Base-by-base conservation (phyloP, 176 grass and related monocot genomes). In the Aegilops tauschii region DNA sequence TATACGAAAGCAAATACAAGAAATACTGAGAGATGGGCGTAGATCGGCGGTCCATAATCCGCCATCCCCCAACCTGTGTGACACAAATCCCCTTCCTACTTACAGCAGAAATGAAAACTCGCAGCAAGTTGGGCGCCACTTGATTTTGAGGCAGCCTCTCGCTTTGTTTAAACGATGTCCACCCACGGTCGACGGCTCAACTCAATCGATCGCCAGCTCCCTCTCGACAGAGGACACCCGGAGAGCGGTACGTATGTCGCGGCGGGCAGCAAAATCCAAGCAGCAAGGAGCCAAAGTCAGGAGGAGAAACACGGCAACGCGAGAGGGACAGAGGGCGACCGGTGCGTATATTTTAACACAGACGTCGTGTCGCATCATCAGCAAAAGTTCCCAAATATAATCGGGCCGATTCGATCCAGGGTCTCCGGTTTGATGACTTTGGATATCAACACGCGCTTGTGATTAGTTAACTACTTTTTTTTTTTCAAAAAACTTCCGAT, bases 291-390 rank as follows among this genome's bases (percentile, higher is more conserved):
- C 37, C 69, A 76, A 84, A 84, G 35, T 34, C 29, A 65, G 8
- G 65, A 52, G 18, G 29, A 65, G 61, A 80, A 65, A 42, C 37
- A 80, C 37, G 37, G 69, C 29, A 76, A 56, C 74, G 47, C 56
- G 11, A 64, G 37, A 76, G 82, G 31, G 28, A 74, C 8, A 10
- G 71, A 67, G 8, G n/a, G 42, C 4, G 59, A 65, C 35, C 5
- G 34, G 35, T 63, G 2, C 1, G 28, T 7, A 61, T 40, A 74
- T 80, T 42, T 45, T 27, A 45, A 3, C 12, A 9, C 65, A 28
- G 20, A 86, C 69, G 84, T 65, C 54, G 52, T 70, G 30, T 69
- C 40, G 20, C 80, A 87, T 72, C 80, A 86, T 72, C 84, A 12
- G 5, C 89, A 45, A 30, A 32, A 45, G 56, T 79, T 66, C 86